phyloP scores from a whole-genome alignment of 257 asterid genomes.

The Mitragyna speciosa region DNA sequence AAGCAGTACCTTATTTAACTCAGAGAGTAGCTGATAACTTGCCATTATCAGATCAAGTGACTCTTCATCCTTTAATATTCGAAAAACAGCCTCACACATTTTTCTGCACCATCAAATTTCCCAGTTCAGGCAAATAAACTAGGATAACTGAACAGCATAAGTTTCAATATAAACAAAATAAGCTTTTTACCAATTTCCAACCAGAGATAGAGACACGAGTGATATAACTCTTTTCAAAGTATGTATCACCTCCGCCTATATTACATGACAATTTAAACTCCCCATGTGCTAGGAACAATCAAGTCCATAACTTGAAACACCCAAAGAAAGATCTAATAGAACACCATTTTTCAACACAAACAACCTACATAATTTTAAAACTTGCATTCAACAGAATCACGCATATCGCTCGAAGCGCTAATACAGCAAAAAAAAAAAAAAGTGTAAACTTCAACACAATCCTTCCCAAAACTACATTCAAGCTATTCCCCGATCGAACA shows the following conservation, averaged over 20 bases:
- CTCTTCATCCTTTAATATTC: conserved; percentile 64
- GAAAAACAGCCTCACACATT: conserved; percentile 73
- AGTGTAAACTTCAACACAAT: background rate
- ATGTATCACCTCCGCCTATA: background rate
- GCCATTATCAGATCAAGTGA: conserved; percentile 62
- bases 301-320: background rate
- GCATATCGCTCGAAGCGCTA: background rate
- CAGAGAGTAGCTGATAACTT: conserved; percentile 77
- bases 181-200: background rate
- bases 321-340: background rate
- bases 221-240: background rate
- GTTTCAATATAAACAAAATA: background rate
- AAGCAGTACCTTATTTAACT: conserved; percentile 63
- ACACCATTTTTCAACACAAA: background rate
- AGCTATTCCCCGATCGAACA: background rate
- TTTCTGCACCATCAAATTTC: conserved; percentile 47
- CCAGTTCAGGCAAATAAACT: background rate
- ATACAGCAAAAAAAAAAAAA: background rate
- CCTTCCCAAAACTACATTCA: background rate
- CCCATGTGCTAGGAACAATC: background rate
- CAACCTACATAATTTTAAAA: background rate
- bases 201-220: background rate
- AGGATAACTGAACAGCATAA: background rate
- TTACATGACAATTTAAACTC: background rate
- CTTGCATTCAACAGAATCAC: background rate